These are phyloP conservation scores for Rhodotorula diobovata DNA, from an alignment of 768 basidiomycete species.

Conservation along the genomic window DNA sequence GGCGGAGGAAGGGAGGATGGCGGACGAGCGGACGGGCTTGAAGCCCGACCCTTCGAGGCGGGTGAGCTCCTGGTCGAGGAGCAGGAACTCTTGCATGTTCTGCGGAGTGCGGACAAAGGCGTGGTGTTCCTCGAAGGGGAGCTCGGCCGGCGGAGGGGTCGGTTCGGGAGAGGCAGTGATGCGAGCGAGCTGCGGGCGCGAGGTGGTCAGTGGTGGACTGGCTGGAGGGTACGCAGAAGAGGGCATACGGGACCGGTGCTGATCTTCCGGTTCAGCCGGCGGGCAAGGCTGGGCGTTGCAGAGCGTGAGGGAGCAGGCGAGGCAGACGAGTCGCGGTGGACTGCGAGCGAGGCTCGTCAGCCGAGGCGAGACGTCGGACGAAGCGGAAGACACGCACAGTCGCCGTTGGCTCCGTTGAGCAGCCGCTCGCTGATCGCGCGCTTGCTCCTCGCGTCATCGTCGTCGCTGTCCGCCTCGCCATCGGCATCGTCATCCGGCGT, in stretches of 20 bases:
- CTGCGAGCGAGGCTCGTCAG: neutral
- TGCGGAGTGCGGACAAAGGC: constrained; percentile 35
- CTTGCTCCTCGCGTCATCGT: constrained; percentile 23
- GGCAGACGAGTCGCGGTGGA: constrained; percentile 18
- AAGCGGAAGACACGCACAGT: constrained; percentile 6
- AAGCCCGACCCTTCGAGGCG: constrained; percentile 28
- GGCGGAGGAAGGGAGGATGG: constrained; percentile 16
- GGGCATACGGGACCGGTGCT: constrained; percentile 20
- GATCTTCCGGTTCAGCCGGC: constrained; percentile 11
- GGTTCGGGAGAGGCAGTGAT: constrained; percentile 22
- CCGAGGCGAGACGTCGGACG: too few species aligned
- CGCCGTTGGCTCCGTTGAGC: constrained; percentile 27
- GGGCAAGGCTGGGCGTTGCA: constrained; percentile 1
- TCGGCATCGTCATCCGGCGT: constrained; percentile 36
- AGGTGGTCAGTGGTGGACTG: neutral
- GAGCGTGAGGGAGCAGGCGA: constrained; percentile 27
- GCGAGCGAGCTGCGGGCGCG: constrained; percentile 18
- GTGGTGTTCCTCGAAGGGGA: constrained; percentile 33
- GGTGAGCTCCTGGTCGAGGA: constrained; percentile 35
- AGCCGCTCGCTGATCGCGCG: constrained; percentile 19
- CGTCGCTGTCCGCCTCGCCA: constrained; percentile 35
- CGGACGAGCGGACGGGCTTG: neutral
- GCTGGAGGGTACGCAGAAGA: neutral
- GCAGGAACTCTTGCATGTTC: constrained; percentile 29
- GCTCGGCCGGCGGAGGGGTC: neutral